Conservation (phyloP, 345 rosid genomes). For the Boechera stricta region DNA sequence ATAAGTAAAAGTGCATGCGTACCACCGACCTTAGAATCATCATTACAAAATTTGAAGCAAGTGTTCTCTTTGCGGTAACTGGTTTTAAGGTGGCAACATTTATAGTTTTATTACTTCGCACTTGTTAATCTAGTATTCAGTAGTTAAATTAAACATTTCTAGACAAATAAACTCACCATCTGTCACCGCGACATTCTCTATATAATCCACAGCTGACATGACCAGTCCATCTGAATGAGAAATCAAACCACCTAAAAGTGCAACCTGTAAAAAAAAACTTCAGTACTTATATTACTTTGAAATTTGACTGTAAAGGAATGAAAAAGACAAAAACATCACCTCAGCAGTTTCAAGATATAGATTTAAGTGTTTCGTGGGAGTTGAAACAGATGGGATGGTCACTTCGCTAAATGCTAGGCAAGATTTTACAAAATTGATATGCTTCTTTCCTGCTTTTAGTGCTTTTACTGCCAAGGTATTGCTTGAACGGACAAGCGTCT, state of each 20-base stretch:
- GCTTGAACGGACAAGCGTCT: conserved; percentile 78
- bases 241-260: conserved; percentile 72
- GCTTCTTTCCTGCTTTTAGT: conserved; percentile 57
- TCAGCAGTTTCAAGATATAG: conserved; percentile 90
- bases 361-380: conserved; percentile 61
- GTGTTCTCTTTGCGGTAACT: conserved; percentile 5
- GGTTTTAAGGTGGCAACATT: conserved; percentile 5
- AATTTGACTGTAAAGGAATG: conserved; percentile 6
- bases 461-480: conserved; percentile 72
- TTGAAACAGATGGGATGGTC: conserved; percentile 75
- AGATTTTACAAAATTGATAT: conserved; percentile 65
- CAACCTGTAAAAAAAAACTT: conserved; percentile 61
- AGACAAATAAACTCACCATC: conserved; percentile 62
- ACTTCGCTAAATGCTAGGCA: conserved; percentile 90
- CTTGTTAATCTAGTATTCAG: conserved; percentile 16
- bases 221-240: conserved; percentile 80
- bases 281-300: conserved; percentile 31
- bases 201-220: conserved; percentile 63
- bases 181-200: conserved; percentile 52
- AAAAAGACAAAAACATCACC: conserved; percentile 56
- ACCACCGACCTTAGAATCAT: neutral
- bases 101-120: conserved; percentile 9
- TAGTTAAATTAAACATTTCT: conserved; percentile 15
- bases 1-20: conserved; percentile 1
- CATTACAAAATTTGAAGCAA: neutral